These are phyloP conservation scores for Penicillium paneum DNA, from an alignment of 2,329 filamentous ascomycete species.

Conservation along the genomic window DNA sequence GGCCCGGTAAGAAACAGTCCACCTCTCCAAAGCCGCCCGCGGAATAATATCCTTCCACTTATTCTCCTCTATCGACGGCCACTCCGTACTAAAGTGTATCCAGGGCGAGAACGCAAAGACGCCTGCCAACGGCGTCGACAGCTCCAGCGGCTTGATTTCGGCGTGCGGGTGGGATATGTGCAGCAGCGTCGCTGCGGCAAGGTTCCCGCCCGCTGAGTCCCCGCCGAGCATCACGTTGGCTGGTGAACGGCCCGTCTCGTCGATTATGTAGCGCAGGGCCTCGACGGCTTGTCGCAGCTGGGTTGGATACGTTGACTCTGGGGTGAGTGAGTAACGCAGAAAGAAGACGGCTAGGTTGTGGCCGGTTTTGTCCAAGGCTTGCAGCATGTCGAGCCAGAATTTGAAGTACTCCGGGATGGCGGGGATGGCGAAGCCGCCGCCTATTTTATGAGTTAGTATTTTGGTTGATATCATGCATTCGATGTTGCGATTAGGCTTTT, in stretches of 20 bases:
- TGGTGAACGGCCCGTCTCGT: constrained; percentile 29
- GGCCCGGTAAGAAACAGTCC: constrained; percentile 48
- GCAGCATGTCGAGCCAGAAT: constrained; percentile 44
- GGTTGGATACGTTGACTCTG: constrained; percentile 37
- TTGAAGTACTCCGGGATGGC: constrained; percentile 42
- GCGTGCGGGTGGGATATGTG: constrained; percentile 54
- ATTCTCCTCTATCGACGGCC: constrained; percentile 45
- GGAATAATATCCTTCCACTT: constrained; percentile 51
- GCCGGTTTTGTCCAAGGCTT: constrained; percentile 38
- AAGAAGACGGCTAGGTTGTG: constrained; percentile 50
- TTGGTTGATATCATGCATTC: constrained; percentile 1
- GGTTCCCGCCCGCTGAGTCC: constrained; percentile 43
- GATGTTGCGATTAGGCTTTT: background rate
- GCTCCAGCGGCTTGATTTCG: constrained; percentile 41
- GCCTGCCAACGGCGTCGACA: constrained; percentile 42
- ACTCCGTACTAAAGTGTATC: constrained; percentile 48
- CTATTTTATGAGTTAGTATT: constrained; percentile 27
- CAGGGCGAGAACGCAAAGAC: constrained; percentile 56
- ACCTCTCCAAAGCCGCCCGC: constrained; percentile 34
- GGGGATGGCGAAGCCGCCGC: constrained; percentile 54
- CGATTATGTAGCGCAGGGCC: constrained; percentile 39
- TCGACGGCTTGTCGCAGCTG: constrained; percentile 40
- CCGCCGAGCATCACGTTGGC: constrained; percentile 38
- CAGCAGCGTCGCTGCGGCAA: constrained; percentile 32
- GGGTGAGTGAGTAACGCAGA: constrained; percentile 54